Evolutionary conservation across 495 filamentous ascomycete species (phyloP).

Genomic region (Penicillium samsonianum): DNA sequence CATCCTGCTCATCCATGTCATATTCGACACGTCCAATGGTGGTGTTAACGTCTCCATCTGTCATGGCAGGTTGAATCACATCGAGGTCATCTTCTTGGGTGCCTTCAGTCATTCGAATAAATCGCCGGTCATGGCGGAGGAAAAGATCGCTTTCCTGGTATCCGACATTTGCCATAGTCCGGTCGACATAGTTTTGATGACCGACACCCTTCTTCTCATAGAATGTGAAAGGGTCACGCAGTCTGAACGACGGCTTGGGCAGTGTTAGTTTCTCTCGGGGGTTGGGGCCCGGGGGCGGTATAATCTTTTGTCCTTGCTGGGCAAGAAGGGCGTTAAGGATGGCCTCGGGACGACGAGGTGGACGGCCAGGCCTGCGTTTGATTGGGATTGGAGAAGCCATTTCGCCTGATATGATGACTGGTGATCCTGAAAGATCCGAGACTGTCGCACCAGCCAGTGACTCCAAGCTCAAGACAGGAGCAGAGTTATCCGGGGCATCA

Average conservation of each 20-base stretch:
- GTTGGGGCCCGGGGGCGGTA: slow-evolving; percentile 65
- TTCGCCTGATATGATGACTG: slow-evolving; percentile 22
- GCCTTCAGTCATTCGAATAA: slow-evolving; percentile 76
- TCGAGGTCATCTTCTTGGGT: slow-evolving; percentile 85
- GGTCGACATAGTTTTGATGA: slow-evolving; percentile 75
- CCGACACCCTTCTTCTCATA: slow-evolving; percentile 63
- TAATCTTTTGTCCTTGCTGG: slow-evolving; percentile 57
- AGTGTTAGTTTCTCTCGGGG: slow-evolving; percentile 66
- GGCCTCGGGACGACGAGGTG: slow-evolving; percentile 59
- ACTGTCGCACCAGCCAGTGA: slow-evolving; percentile 29
- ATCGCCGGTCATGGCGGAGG: slow-evolving; percentile 68
- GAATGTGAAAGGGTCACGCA: slow-evolving; percentile 59
- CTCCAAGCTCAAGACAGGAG: slow-evolving; percentile 26
- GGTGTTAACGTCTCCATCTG: slow-evolving; percentile 62
- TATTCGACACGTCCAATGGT: slow-evolving; percentile 86
- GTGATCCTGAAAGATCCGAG: slow-evolving; percentile 20
- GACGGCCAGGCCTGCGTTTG: slow-evolving; percentile 64
- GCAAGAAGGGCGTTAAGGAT: slow-evolving; percentile 62
- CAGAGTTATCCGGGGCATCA: slow-evolving; percentile 59
- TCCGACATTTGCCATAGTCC: slow-evolving; percentile 88
- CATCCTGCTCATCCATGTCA: slow-evolving; percentile 99
- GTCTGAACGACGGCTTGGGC: slow-evolving; percentile 61
- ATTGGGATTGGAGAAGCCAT: slow-evolving; percentile 40
- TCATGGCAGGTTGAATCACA: slow-evolving; percentile 54
- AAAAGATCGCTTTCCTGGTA: slow-evolving; percentile 94